Evolutionary conservation across 345 rosid genomes (phyloP).

Genomic region (Eucalyptus guilfoylei): DNA sequence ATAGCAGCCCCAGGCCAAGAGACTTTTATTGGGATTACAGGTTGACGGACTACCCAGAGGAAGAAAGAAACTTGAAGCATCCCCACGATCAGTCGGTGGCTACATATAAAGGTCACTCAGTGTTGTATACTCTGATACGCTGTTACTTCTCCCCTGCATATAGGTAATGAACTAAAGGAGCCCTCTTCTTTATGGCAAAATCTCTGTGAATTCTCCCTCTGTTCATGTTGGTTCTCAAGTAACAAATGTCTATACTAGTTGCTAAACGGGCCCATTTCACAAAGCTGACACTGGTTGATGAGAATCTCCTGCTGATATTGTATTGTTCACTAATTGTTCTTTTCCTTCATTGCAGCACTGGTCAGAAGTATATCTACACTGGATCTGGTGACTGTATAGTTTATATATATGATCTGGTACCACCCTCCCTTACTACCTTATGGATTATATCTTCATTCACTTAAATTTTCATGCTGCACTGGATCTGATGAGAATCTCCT

Average conservation of each 20-base stretch:
- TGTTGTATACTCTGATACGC: slow-evolving; percentile 46
- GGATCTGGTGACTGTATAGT: slow-evolving; percentile 43
- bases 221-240: background rate
- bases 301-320: background rate
- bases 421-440: background rate
- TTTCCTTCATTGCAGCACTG: slow-evolving; percentile 40
- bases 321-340: background rate
- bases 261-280: background rate
- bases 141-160: slow-evolving; percentile 62
- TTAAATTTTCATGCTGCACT: background rate
- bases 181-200: background rate
- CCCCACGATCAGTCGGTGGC: slow-evolving; percentile 43
- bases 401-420: slow-evolving; percentile 54
- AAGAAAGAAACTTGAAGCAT: slow-evolving; percentile 27
- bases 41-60: slow-evolving; percentile 44
- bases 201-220: background rate
- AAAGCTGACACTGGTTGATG: background rate
- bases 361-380: slow-evolving; percentile 54
- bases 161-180: slow-evolving; percentile 16
- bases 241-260: background rate
- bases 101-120: slow-evolving; percentile 55
- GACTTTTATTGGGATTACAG: slow-evolving; percentile 44
- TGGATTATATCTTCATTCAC: background rate
- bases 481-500: too few species aligned
- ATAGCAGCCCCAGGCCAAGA: slow-evolving; percentile 5